Percentiles rank a stretch among this genome's conserved stretches.
phyloP scores from a whole-genome alignment of 345 rosid genomes.

The Citrus maxima region DNA sequence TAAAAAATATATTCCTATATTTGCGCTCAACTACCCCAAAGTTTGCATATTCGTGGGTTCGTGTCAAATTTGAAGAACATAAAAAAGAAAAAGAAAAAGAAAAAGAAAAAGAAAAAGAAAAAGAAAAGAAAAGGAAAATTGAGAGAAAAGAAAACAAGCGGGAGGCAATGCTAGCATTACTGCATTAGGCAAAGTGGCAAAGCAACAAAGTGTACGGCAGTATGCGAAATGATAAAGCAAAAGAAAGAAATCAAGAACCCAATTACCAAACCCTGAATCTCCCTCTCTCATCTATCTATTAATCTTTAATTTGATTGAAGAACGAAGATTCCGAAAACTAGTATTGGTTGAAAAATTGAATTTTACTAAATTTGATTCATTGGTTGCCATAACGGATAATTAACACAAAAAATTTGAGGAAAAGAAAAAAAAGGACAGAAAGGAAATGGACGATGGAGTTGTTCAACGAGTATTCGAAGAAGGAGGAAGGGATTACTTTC shows the following conservation, averaged over 20 bases:
- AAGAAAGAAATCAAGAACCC: neutral
- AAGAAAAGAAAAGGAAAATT: neutral
- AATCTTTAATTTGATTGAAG: neutral
- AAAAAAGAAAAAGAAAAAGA: neutral
- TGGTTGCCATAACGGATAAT: neutral
- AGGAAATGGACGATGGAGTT: constrained; percentile 80
- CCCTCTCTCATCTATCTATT: neutral
- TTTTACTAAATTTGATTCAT: neutral
- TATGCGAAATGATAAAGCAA: neutral
- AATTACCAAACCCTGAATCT: neutral
- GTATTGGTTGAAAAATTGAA: neutral
- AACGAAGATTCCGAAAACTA: neutral
- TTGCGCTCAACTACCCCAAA: neutral
- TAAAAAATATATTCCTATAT: neutral
- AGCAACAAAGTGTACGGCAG: constrained; percentile 4
- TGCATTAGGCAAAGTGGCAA: constrained; percentile 13
- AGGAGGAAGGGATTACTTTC: constrained; percentile 91
- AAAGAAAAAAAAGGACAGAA: neutral
- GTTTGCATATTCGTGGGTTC: neutral
- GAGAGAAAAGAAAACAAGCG: constrained; percentile 8
- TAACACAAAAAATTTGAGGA: neutral
- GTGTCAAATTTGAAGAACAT: neutral
- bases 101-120: no score
- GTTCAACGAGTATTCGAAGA: constrained; percentile 92
- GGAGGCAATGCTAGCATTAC: constrained; percentile 1